A percentile compares a stretch with the other conserved stretches of the same genome.
Conservation (phyloP, 129 eudicot species). For the Deinandra increscens region DNA sequence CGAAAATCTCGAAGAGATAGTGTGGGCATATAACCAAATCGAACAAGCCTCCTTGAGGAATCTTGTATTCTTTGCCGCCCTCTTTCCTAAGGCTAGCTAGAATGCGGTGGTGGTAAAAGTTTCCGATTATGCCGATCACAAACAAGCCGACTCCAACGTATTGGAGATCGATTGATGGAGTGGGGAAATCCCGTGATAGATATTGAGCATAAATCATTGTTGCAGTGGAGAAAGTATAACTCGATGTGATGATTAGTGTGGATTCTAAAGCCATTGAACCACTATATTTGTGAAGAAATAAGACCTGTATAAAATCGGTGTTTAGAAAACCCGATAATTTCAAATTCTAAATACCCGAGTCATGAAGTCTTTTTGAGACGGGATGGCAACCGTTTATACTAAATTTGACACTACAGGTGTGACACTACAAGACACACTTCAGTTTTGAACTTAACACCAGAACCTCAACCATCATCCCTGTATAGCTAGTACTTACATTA, state of each 20-base stretch:
- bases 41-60: constrained; percentile 72
- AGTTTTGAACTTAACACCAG: too few relatives aligned
- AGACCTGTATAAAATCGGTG: constrained; percentile 28
- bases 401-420: too few relatives aligned
- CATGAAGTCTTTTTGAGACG: too few relatives aligned
- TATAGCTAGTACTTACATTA: too few relatives aligned
- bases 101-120: constrained; percentile 51
- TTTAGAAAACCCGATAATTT: too few relatives aligned
- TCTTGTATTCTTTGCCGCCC: constrained; percentile 54
- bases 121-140: constrained; percentile 45
- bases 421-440: too few relatives aligned
- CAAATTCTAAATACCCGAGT: too few relatives aligned
- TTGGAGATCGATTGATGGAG: constrained; percentile 43
- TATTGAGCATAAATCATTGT: constrained; percentile 52
- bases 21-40: constrained; percentile 69
- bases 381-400: too few relatives aligned
- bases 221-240: constrained; percentile 38
- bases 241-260: constrained; percentile 27
- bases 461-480: too few relatives aligned
- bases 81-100: constrained; percentile 52
- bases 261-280: constrained; percentile 40
- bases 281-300: constrained; percentile 58
- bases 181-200: constrained; percentile 32
- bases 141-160: constrained; percentile 40
- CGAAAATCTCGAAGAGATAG: constrained; percentile 57